Evolutionary conservation across 495 filamentous ascomycete species (phyloP).

Genomic region (Umbilicaria muhlenbergii): DNA sequence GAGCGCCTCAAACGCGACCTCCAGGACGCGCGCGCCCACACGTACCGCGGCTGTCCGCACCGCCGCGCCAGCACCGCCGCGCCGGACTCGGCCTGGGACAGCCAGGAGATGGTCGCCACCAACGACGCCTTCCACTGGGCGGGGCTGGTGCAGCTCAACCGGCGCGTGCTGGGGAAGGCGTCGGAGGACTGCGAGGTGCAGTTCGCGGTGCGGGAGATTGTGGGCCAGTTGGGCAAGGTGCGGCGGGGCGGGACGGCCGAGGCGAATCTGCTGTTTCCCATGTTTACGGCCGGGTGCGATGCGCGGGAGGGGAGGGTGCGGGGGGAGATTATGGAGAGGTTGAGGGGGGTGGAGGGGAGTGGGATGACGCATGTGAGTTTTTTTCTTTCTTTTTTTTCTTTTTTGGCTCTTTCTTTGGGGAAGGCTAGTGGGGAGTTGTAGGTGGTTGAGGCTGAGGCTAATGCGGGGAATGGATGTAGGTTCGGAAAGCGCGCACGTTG

Average conservation of each 20-base stretch:
- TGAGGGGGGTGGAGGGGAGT: constrained; percentile 54
- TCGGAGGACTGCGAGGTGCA: constrained; percentile 42
- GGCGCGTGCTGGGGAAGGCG: constrained; percentile 49
- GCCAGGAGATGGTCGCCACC: constrained; percentile 55
- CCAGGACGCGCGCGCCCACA: constrained; percentile 22
- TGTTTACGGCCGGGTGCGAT: constrained; percentile 78
- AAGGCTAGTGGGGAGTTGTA: constrained; percentile 12
- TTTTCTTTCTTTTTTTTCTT: constrained; percentile 1
- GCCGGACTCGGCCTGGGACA: constrained; percentile 26
- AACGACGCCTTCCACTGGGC: constrained; percentile 73
- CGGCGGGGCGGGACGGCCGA: constrained; percentile 53
- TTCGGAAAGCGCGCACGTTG: constrained; percentile 42
- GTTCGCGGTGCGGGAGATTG: constrained; percentile 45
- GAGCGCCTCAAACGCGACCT: constrained; percentile 38
- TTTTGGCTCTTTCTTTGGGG: constrained; percentile 1
- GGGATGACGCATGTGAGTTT: constrained; percentile 57
- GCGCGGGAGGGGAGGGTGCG: constrained; percentile 37
- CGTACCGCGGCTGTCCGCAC: constrained; percentile 25
- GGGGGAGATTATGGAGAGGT: constrained; percentile 45
- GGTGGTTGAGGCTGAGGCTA: constrained; percentile 1
- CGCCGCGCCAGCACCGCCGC: constrained; percentile 14
- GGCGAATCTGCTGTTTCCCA: constrained; percentile 62
- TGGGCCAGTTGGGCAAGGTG: constrained; percentile 45
- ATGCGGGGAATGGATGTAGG: constrained; percentile 11
- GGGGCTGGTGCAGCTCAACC: constrained; percentile 60